Evolutionary conservation across 495 filamentous ascomycete genomes (phyloP).

Genomic region (Podospora pseudocomata): DNA sequence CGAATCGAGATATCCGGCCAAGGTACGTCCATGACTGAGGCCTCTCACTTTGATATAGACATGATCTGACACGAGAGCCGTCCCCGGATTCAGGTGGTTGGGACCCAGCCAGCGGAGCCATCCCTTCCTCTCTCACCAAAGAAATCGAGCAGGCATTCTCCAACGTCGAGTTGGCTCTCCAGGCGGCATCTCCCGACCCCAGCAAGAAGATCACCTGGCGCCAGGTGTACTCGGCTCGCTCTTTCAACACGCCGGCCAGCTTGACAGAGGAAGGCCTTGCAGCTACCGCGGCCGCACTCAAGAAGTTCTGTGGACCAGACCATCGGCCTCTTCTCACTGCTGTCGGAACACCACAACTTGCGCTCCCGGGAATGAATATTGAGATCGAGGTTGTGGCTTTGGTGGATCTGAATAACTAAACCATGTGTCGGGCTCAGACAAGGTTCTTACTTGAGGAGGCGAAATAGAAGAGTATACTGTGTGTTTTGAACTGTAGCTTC

Average conservation of each 20-base stretch:
- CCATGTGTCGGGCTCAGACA: too few relatives aligned
- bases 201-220: constrained; percentile 7
- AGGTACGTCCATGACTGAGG: constrained; percentile 1
- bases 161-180: constrained; percentile 18
- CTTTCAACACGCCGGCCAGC: constrained; percentile 11
- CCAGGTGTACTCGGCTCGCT: constrained; percentile 16
- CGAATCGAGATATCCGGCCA: constrained; percentile 15
- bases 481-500: too few relatives aligned
- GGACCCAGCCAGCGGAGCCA: constrained; percentile 14
- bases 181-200: constrained; percentile 6
- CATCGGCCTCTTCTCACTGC: constrained; percentile 22
- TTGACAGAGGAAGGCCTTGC: constrained; percentile 13
- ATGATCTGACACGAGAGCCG: neutral
- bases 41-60: neutral
- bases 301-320: constrained; percentile 15
- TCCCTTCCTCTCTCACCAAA: constrained; percentile 7
- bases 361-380: constrained; percentile 17
- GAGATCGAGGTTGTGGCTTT: constrained; percentile 20
- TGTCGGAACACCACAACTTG: constrained; percentile 16
- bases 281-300: constrained; percentile 8
- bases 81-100: constrained; percentile 14
- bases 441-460: too few relatives aligned
- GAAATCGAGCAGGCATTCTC: constrained; percentile 20
- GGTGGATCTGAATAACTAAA: neutral
- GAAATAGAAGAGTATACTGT: too few relatives aligned